Evolutionary conservation across 1,284 basidiomycete genomes (phyloP).

Genomic region (Xanthoconium separans): DNA sequence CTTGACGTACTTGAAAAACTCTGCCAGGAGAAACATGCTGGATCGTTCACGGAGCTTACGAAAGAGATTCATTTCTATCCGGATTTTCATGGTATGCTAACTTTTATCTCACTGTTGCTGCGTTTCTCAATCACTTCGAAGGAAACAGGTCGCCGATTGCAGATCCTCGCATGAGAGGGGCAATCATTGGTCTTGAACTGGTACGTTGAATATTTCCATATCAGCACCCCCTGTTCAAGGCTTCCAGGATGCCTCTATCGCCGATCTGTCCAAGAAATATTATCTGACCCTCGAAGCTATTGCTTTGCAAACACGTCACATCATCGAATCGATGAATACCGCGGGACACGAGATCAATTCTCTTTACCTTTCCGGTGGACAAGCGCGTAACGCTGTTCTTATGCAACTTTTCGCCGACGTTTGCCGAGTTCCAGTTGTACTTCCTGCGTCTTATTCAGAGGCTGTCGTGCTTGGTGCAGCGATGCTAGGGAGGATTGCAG

Average conservation of each 20-base stretch:
- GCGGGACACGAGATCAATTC: conserved; percentile 83
- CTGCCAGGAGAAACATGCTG: conserved; percentile 52
- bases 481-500: conserved; percentile 90
- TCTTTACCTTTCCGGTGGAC: conserved; percentile 93
- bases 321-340: conserved; percentile 88
- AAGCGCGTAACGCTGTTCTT: conserved; percentile 80
- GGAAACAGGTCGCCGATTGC: conserved; percentile 97
- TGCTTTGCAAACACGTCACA: conserved; percentile 93
- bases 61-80: conserved; percentile 94
- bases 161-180: conserved; percentile 90
- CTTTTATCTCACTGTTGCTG: background rate
- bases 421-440: conserved; percentile 80
- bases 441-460: conserved; percentile 75
- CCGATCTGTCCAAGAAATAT: conserved; percentile 89
- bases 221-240: background rate
- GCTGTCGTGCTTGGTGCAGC: conserved; percentile 93
- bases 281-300: conserved; percentile 92
- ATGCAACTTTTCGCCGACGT: conserved; percentile 90
- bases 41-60: conserved; percentile 79
- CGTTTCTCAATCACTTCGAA: conserved; percentile 28
- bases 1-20: conserved; percentile 75
- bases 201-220: conserved; percentile 36
- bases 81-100: conserved; percentile 72
- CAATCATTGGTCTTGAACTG: conserved; percentile 84
- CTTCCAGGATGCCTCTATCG: conserved; percentile 65